Evolutionary conservation across 108 stramenopile species (phyloP).

Genomic region (Cyclostephanos tholiformis): DNA sequence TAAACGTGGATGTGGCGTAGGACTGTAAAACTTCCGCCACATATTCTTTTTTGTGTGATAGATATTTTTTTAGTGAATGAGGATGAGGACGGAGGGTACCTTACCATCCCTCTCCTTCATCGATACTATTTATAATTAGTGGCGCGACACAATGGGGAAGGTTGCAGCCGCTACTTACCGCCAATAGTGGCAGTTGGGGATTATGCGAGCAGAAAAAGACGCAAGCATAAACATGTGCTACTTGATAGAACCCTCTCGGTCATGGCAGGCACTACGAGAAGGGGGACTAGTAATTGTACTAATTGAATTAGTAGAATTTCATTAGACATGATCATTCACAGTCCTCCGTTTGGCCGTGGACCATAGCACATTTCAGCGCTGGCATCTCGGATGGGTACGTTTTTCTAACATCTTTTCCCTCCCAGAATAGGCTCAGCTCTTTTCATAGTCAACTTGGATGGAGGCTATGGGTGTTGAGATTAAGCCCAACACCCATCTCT

Average conservation of each 20-base stretch:
- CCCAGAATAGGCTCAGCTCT: too few relatives aligned
- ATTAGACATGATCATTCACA: too few relatives aligned
- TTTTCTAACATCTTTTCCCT: too few relatives aligned
- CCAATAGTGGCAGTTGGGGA: too few relatives aligned
- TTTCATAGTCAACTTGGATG: too few relatives aligned
- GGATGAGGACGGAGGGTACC: not conserved
- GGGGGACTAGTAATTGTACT: constrained; percentile 22
- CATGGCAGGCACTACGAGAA: not conserved
- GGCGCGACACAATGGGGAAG: not conserved
- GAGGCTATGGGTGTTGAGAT: too few relatives aligned
- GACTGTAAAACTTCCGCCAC: not conserved
- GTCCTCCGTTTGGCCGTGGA: too few relatives aligned
- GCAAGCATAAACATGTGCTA: not conserved
- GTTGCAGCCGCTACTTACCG: not conserved
- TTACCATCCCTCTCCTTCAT: not conserved
- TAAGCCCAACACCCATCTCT: too few relatives aligned
- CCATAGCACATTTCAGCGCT: too few relatives aligned
- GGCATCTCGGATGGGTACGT: too few relatives aligned
- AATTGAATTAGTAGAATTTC: constrained; percentile 49
- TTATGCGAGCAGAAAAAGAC: not conserved
- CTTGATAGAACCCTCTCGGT: not conserved
- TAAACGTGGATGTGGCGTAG: not conserved
- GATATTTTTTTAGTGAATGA: not conserved
- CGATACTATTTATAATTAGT: not conserved
- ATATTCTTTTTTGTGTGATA: not conserved